These are phyloP conservation scores for Xylariaceae sp. DNA, from an alignment of 2,329 filamentous ascomycete species.

Conservation along the genomic window DNA sequence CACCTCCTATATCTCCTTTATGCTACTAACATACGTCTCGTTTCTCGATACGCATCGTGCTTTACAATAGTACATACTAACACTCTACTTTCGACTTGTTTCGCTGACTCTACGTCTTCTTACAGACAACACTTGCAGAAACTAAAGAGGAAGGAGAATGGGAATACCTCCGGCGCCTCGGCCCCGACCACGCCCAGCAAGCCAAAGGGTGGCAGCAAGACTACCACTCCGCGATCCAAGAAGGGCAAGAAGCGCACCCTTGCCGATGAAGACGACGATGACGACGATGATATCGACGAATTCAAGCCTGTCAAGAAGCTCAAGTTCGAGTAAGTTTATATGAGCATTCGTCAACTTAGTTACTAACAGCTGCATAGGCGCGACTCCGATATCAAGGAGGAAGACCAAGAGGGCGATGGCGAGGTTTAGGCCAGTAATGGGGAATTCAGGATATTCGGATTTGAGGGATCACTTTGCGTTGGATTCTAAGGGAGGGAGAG, in stretches of 20 bases:
- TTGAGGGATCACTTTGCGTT: too few species aligned
- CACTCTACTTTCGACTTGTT: not conserved
- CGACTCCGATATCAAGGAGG: not conserved
- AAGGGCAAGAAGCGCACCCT: not conserved
- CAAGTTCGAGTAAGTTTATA: slow-evolving; percentile 16
- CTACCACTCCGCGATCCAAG: not conserved
- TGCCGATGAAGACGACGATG: slow-evolving; percentile 3
- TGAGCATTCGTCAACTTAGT: not conserved
- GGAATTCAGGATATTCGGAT: too few species aligned
- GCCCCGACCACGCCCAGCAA: slow-evolving; percentile 1
- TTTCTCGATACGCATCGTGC: not conserved
- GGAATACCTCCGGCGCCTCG: not conserved
- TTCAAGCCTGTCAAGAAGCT: slow-evolving; percentile 7
- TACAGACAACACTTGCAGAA: slow-evolving; percentile 44
- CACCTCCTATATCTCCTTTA: slow-evolving; percentile 13
- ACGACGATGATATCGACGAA: not conserved
- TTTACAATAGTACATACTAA: slow-evolving; percentile 3
- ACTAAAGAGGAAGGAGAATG: slow-evolving; percentile 33
- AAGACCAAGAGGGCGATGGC: not conserved
- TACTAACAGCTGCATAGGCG: too few species aligned
- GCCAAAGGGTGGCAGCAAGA: not conserved
- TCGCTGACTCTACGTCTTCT: slow-evolving; percentile 12
- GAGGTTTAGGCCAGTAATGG: too few species aligned
- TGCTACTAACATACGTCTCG: not conserved
- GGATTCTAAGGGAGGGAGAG: too few species aligned